phyloP scores from a whole-genome alignment of 2,329 filamentous ascomycete species.

The Clarireedia homoeocarpa region DNA sequence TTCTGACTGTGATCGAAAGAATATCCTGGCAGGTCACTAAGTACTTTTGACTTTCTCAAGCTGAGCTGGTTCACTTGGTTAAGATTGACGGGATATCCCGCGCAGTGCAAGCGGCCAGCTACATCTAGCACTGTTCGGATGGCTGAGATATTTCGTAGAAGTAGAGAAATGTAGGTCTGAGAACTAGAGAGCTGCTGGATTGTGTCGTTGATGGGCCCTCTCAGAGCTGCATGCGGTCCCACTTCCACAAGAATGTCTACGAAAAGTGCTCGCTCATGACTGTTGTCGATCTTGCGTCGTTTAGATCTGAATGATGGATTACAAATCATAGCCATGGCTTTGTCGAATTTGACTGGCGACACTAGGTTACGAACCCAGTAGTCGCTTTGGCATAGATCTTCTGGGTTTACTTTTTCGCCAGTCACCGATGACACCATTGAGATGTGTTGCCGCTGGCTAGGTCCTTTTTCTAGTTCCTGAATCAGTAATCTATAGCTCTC shows the following conservation, averaged over 20 bases:
- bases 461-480: neutral
- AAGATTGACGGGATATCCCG: neutral
- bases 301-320: neutral
- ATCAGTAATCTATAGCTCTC: slow-evolving; percentile 16
- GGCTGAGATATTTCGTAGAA: neutral
- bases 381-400: slow-evolving; percentile 4
- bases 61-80: neutral
- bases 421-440: slow-evolving; percentile 9
- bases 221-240: slow-evolving; percentile 30
- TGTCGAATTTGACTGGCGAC: slow-evolving; percentile 34
- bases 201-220: slow-evolving; percentile 22
- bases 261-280: slow-evolving; percentile 15
- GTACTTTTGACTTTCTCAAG: neutral
- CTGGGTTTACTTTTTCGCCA: neutral
- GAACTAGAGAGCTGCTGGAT: neutral
- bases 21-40: slow-evolving; percentile 42
- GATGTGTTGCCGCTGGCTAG: neutral
- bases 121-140: neutral
- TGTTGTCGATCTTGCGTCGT: slow-evolving; percentile 11
- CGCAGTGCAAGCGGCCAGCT: neutral
- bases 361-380: slow-evolving; percentile 42
- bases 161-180: neutral
- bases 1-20: slow-evolving; percentile 42
- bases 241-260: slow-evolving; percentile 22
- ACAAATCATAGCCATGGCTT: slow-evolving; percentile 18